A percentile compares a stretch with the other conserved stretches of the same genome.
Evolutionary conservation across 2,329 filamentous ascomycete species (phyloP).

Genomic region (Cucurbitaria berberidis): DNA sequence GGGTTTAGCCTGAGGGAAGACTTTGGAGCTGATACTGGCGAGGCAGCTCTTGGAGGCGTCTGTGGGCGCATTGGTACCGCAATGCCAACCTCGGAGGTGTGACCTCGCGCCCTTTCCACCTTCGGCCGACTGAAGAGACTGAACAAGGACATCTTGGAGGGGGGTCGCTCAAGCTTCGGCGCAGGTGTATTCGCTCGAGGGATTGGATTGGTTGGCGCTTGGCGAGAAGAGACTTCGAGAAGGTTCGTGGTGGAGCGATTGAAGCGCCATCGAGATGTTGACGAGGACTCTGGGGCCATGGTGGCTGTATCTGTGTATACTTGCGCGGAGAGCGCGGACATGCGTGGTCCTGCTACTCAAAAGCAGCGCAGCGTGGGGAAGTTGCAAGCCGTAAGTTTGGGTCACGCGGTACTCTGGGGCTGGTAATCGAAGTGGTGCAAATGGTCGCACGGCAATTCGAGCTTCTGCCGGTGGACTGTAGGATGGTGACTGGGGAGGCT

Average conservation of each 20-base stretch:
- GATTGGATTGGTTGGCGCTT: slow-evolving; percentile 1
- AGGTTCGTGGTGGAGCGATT: slow-evolving; percentile 42
- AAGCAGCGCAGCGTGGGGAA: slow-evolving; percentile 8
- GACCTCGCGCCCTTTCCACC: slow-evolving; percentile 55
- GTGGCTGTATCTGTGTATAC: slow-evolving; percentile 25
- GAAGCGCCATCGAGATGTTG: slow-evolving; percentile 47
- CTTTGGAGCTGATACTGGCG: slow-evolving; percentile 28
- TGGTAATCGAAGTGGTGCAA: slow-evolving; percentile 11
- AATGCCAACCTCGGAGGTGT: slow-evolving; percentile 53
- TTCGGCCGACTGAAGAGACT: slow-evolving; percentile 58
- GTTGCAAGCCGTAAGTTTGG: slow-evolving; percentile 1
- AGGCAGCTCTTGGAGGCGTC: slow-evolving; percentile 29
- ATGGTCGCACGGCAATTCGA: slow-evolving; percentile 11
- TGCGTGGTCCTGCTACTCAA: slow-evolving; percentile 9
- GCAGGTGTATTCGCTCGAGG: slow-evolving; percentile 18
- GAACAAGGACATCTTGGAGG: slow-evolving; percentile 58
- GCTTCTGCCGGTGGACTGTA: slow-evolving; percentile 7
- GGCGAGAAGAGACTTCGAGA: slow-evolving; percentile 22
- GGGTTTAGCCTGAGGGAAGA: slow-evolving; percentile 41
- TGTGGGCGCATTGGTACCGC: slow-evolving; percentile 44
- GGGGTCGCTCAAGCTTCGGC: slow-evolving; percentile 39
- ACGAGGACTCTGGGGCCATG: slow-evolving; percentile 33
- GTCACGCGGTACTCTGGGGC: slow-evolving; percentile 7
- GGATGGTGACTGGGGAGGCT: slow-evolving; percentile 16
- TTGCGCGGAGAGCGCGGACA: slow-evolving; percentile 24